Conservation (phyloP, 805 yeast genomes). For the Candida ponderosae region DNA sequence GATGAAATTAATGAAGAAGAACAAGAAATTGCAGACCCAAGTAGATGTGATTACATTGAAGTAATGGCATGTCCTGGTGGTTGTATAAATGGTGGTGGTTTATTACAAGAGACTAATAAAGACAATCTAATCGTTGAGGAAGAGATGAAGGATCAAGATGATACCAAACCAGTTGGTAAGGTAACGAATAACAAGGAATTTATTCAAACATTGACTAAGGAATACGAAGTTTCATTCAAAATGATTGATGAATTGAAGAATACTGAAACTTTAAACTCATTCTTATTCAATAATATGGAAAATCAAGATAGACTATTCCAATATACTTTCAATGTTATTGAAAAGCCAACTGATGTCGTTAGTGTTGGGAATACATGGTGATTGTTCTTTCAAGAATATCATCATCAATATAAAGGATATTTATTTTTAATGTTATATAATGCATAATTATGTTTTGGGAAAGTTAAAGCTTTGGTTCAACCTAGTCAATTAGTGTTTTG, state of each 20-base stretch:
- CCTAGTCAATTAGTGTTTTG: no score
- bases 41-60: slow-evolving; percentile 68
- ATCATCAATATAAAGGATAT: no score
- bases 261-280: slow-evolving; percentile 6
- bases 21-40: slow-evolving; percentile 25
- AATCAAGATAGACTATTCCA: slow-evolving; percentile 30
- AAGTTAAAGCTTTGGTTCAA: no score
- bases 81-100: slow-evolving; percentile 96
- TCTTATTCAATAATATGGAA: no score
- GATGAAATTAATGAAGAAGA: no score
- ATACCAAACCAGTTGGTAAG: slow-evolving; percentile 3
- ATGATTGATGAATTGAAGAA: slow-evolving; percentile 27
- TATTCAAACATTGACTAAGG: slow-evolving; percentile 21
- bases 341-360: slow-evolving; percentile 42
- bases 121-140: slow-evolving; percentile 23
- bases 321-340: slow-evolving; percentile 43
- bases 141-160: no score
- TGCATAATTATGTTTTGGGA: no score
- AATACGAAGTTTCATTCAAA: slow-evolving; percentile 23
- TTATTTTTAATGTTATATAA: no score
- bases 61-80: slow-evolving; percentile 99
- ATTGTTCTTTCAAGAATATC: neutral
- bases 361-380: slow-evolving; percentile 53
- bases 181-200: slow-evolving; percentile 16
- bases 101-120: slow-evolving; percentile 36